phyloP scores from a whole-genome alignment of 495 filamentous ascomycete species.

The Neurospora discreta region DNA sequence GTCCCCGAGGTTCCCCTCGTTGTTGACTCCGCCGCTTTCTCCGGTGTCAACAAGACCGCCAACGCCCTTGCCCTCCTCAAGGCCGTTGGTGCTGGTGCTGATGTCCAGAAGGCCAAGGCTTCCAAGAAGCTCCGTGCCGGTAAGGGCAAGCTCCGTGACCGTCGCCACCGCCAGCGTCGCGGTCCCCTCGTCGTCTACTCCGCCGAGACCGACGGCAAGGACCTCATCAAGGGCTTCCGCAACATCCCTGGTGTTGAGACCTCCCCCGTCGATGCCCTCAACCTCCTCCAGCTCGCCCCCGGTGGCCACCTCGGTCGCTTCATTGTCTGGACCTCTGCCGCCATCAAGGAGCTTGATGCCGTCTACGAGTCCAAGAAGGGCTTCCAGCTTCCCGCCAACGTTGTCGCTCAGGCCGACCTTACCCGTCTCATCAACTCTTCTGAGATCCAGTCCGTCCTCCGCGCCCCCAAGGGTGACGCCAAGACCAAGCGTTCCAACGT shows the following conservation, averaged over 20 bases:
- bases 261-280: slow-evolving; percentile 83
- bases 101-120: slow-evolving; percentile 85
- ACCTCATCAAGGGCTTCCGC: slow-evolving; percentile 85
- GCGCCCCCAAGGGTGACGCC: slow-evolving; percentile 77
- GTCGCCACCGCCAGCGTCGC: slow-evolving; percentile 92
- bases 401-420: slow-evolving; percentile 85
- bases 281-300: slow-evolving; percentile 97
- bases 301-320: slow-evolving; percentile 98
- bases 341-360: slow-evolving; percentile 88
- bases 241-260: slow-evolving; percentile 99
- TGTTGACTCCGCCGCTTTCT: slow-evolving; percentile 78
- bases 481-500: slow-evolving; percentile 80
- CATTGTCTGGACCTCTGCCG: slow-evolving; percentile 95
- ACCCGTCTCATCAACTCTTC: slow-evolving; percentile 96
- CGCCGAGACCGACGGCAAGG: slow-evolving; percentile 83
- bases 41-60: slow-evolving; percentile 65
- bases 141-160: slow-evolving; percentile 93
- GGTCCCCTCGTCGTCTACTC: slow-evolving; percentile 95
- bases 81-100: slow-evolving; percentile 77
- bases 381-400: slow-evolving; percentile 84
- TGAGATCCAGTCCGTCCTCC: slow-evolving; percentile 90
- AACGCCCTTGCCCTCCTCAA: slow-evolving; percentile 77
- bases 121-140: slow-evolving; percentile 92
- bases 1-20: slow-evolving; percentile 96
- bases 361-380: slow-evolving; percentile 99